Percentiles rank a stretch among this genome's conserved stretches.
Evolutionary conservation across 2,329 filamentous ascomycete species (phyloP).

Genomic region (Fusarium humuli): DNA sequence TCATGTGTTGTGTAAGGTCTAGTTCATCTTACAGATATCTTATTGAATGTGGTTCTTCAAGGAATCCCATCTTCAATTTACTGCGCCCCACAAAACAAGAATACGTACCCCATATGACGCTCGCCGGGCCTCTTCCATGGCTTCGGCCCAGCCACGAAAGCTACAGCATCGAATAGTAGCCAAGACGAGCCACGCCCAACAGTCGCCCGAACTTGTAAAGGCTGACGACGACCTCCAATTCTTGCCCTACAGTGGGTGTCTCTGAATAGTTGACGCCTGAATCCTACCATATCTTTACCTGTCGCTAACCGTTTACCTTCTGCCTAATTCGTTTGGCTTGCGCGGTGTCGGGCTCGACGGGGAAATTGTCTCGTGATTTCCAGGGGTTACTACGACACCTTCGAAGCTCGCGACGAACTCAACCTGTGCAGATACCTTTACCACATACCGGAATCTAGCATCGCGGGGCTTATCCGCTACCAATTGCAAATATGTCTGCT

Average conservation of each 20-base stretch:
- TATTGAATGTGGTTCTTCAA: neutral
- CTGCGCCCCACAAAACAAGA: conserved; percentile 30
- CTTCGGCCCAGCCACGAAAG: conserved; percentile 41
- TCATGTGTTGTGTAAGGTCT: neutral
- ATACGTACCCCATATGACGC: conserved; percentile 46
- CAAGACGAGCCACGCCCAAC: conserved; percentile 39
- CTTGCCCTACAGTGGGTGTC: conserved; percentile 9
- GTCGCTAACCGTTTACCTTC: neutral
- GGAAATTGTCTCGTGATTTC: conserved; percentile 45
- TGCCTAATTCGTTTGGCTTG: conserved; percentile 23
- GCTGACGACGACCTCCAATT: conserved; percentile 46
- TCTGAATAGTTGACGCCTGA: conserved; percentile 1
- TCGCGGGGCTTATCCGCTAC: conserved; percentile 32
- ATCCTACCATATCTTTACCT: neutral
- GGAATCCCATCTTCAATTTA: conserved; percentile 2
- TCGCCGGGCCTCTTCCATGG: conserved; percentile 17
- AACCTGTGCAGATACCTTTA: conserved; percentile 16
- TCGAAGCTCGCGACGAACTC: conserved; percentile 21
- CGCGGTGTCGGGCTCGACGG: conserved; percentile 36
- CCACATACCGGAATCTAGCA: conserved; percentile 9
- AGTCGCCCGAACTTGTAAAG: conserved; percentile 42
- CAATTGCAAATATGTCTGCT: conserved; percentile 47
- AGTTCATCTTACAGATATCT: neutral
- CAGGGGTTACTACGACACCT: conserved; percentile 35
- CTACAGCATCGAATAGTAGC: conserved; percentile 39